Conservation (phyloP, 148 eudicot species). For the Rhododendron simsii region DNA sequence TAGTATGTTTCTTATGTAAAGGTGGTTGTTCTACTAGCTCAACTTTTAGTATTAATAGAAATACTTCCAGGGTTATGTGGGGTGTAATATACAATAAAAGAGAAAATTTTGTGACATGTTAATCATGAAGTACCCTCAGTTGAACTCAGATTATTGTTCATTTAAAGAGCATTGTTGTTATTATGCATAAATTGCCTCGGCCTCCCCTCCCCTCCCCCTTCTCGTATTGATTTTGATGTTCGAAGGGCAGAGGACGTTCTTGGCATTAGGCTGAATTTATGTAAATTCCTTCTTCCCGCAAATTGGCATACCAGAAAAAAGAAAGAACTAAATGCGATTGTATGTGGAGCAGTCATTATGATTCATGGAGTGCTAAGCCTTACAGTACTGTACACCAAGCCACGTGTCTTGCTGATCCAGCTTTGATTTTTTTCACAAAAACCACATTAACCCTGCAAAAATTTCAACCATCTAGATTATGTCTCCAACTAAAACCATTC, state of each 20-base stretch:
- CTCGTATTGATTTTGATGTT: not conserved
- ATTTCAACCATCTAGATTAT: not conserved
- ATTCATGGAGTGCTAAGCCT: not conserved
- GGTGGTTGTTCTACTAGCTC: not conserved
- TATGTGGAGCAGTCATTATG: not conserved
- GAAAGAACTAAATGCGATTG: not conserved
- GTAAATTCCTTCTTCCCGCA: not conserved
- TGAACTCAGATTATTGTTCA: not conserved
- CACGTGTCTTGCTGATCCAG: not conserved
- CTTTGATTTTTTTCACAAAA: not conserved
- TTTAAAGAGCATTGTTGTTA: not conserved
- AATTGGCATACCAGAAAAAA: not conserved
- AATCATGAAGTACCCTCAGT: not conserved
- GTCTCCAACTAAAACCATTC: not conserved
- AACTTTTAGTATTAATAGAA: not conserved
- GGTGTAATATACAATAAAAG: not conserved
- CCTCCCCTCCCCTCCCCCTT: not conserved
- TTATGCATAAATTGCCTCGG: not conserved
- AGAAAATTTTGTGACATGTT: not conserved
- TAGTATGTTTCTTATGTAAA: not conserved
- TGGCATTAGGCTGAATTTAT: not conserved
- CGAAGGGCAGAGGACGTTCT: not conserved
- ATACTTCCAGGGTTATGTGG: not conserved
- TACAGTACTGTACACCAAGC: not conserved
- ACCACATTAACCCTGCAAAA: not conserved